Evolutionary conservation across 192 early-diverging fungal species (phyloP), one percentile per base, ranked within the genome.

Genomic region (Podila epicladia): DNA sequence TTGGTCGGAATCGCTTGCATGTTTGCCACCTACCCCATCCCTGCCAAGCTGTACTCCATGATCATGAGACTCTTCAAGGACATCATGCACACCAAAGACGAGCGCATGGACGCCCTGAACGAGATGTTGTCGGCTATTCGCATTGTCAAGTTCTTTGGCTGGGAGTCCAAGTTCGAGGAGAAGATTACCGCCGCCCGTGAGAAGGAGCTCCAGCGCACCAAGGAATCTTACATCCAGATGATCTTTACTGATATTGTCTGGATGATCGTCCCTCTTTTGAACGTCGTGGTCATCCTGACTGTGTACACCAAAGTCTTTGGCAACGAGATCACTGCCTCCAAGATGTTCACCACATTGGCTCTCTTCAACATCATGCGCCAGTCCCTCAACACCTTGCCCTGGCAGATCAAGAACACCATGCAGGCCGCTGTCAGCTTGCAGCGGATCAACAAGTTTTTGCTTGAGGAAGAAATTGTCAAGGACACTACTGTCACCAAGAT

Each of bases 111-210:
- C 22, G 85, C 91, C 70, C 89, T 95, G 58, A 97, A 94, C 50
- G 96, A 99, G 82, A 85, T 95, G 69, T 48, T 72, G 2, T 73
- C 61, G 33, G 96, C 95, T 48, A 97, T 99, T 50, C 89, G 95
- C 24, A 94, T 98, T 29, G 91, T 99, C 65, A 99, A 99, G 79
- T 90, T 98, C 66, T 95, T 95, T 84, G 93, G 92, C 32, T 96
- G 95, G 95, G 92, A 95, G 82, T 66, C 85, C 50, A 85, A 89
- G 61, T 96, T 98, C 71, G 74, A 91, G 51, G 84, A 88, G 31
- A 87, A 90, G 49, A 87, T 98, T 17, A 84, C 88, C 5, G 85
- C 78, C 17, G 87, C 90, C 28, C 89, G 93, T 37, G 84, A 89
- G n/a, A 82, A 78, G n/a, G 93, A 95, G 82, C 75, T 94, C 22